phyloP scores from a whole-genome alignment of 129 eudicot species.

The Kitagawia praeruptora region DNA sequence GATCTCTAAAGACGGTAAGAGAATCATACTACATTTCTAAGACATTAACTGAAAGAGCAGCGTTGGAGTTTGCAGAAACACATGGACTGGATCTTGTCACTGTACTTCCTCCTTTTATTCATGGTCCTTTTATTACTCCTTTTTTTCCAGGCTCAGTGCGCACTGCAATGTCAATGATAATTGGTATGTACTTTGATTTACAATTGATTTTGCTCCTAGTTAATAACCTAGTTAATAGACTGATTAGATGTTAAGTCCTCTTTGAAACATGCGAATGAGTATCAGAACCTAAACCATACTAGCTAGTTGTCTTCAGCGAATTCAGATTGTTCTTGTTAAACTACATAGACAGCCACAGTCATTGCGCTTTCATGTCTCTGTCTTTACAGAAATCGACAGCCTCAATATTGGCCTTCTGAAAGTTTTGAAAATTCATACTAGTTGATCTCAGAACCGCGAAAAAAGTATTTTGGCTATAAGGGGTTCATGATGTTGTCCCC shows the following conservation, averaged over 20 bases:
- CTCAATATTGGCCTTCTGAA: not conserved
- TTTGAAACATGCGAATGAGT: not conserved
- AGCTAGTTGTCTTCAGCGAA: not conserved
- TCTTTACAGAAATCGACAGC: not conserved
- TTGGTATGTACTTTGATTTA: constrained; percentile 19
- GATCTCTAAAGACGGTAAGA: constrained; percentile 3
- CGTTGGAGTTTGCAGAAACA: constrained; percentile 24
- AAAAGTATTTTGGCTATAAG: not conserved
- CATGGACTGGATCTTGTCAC: constrained; percentile 30
- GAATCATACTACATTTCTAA: constrained; percentile 23
- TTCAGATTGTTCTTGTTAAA: not conserved
- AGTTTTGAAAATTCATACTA: not conserved
- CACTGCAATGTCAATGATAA: constrained; percentile 20
- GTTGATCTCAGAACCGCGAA: not conserved
- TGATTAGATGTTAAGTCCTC: not conserved
- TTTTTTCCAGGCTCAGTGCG: constrained; percentile 20
- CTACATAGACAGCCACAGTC: not conserved
- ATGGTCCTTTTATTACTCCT: constrained; percentile 29
- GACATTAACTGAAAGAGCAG: constrained; percentile 27
- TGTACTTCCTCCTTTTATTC: constrained; percentile 29
- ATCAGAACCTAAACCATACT: not conserved
- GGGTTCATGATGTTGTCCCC: not conserved
- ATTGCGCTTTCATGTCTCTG: not conserved
- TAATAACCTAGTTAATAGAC: not conserved
- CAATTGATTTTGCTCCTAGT: not conserved